Conservation (phyloP, 2,329 filamentous ascomycete species). For the Talaromyces amestolkiae region DNA sequence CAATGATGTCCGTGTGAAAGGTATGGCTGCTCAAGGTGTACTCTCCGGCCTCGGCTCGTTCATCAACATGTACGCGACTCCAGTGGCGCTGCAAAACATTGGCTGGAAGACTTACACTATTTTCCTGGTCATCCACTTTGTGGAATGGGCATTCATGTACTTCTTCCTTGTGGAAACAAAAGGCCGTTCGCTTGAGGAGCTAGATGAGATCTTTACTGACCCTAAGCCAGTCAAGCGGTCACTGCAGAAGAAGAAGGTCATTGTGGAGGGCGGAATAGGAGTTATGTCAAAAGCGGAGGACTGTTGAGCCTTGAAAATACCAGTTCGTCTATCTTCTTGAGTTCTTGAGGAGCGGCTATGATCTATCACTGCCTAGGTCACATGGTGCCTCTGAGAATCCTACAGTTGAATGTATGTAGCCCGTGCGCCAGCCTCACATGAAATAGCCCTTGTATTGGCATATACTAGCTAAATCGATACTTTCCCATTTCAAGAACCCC, state of each 20-base stretch:
- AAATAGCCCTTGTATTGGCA: no score
- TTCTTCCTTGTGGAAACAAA: conserved; percentile 61
- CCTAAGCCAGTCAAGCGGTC: conserved; percentile 20
- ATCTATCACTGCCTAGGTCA: no score
- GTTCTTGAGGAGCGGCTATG: no score
- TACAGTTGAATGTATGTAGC: no score
- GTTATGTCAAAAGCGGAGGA: not conserved
- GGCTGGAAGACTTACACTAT: conserved; percentile 2
- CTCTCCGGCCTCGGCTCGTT: conserved; percentile 24
- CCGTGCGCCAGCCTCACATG: no score
- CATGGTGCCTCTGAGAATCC: no score
- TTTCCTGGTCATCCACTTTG: not conserved
- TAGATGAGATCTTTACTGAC: conserved; percentile 22
- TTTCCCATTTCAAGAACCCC: no score
- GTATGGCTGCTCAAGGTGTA: conserved; percentile 5
- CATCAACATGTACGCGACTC: conserved; percentile 26
- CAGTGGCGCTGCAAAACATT: not conserved
- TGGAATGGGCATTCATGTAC: conserved; percentile 27
- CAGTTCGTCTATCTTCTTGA: no score
- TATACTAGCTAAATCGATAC: no score
- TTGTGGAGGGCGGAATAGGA: conserved; percentile 2
- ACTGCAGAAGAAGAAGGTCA: conserved; percentile 13
- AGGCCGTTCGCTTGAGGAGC: conserved; percentile 65
- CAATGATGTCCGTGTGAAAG: conserved; percentile 14
- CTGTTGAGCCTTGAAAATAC: not conserved